These are phyloP conservation scores for Aspergillus glaucus DNA, from an alignment of 2,329 filamentous ascomycete genomes.

Conservation along the genomic window DNA sequence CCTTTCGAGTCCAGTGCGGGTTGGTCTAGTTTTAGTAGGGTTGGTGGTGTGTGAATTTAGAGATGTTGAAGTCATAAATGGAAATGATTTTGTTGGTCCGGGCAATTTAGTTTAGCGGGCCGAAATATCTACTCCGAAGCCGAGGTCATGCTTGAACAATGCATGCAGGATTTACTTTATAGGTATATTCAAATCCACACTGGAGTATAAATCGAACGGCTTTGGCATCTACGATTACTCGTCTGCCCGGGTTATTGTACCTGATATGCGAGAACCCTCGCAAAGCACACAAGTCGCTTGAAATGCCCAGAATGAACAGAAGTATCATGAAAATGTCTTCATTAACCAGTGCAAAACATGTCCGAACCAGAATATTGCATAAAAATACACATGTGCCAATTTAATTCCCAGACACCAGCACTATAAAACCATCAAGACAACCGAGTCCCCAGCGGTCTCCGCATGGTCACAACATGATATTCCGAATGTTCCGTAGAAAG, in stretches of 20 bases:
- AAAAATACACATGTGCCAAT: constrained; percentile 23
- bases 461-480: neutral
- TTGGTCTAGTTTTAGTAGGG: constrained; percentile 3
- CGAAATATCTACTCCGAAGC: constrained; percentile 1
- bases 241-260: too few relatives aligned
- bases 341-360: constrained; percentile 9
- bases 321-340: neutral
- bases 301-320: too few relatives aligned
- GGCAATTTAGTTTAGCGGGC: constrained; percentile 4
- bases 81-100: neutral
- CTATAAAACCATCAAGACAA: constrained; percentile 2
- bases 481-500: too few relatives aligned
- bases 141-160: too few relatives aligned
- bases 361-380: constrained; percentile 9
- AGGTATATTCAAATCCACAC: too few relatives aligned
- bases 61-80: neutral
- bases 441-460: neutral
- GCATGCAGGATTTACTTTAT: too few relatives aligned
- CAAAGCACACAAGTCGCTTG: too few relatives aligned
- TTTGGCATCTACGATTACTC: too few relatives aligned
- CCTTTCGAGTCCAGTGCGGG: constrained; percentile 6
- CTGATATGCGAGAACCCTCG: too few relatives aligned
- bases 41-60: neutral
- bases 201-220: too few relatives aligned
- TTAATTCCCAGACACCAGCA: constrained; percentile 7